A percentile compares a stretch with the other conserved stretches of the same genome.
These are phyloP conservation scores for Edaphochlamys debaryana DNA, from an alignment of 139 green algal genomes.

Conservation along the genomic window DNA sequence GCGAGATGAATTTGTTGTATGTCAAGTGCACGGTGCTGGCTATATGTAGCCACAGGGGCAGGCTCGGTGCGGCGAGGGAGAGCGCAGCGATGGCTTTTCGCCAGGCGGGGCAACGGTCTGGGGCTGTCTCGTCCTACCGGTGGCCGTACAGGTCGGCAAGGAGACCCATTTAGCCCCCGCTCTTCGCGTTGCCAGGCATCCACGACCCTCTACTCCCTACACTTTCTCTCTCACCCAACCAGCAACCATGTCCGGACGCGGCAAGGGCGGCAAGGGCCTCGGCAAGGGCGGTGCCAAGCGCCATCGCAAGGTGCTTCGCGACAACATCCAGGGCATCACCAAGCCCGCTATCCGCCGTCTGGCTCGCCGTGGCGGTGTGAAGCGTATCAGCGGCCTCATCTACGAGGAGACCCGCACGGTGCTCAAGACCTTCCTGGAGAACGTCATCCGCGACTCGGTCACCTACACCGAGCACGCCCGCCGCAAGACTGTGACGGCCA, in stretches of 20 bases:
- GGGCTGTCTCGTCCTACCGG: constrained; percentile 85
- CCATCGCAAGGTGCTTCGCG: constrained; percentile 91
- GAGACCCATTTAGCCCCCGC: no score
- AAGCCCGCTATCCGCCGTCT: constrained; percentile 90
- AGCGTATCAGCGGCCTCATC: constrained; percentile 92
- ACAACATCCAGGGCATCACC: constrained; percentile 98
- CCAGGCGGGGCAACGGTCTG: constrained; percentile 89
- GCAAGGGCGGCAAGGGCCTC: constrained; percentile 93
- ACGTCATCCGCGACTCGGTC: constrained; percentile 93
- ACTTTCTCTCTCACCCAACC: constrained; percentile 96
- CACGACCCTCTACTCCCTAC: constrained; percentile 71
- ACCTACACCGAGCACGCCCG: constrained; percentile 98
- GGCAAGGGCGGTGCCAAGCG: constrained; percentile 92
- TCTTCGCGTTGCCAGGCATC: no score
- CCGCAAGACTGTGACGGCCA: constrained; percentile 95
- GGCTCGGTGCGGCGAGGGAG: constrained; percentile 95
- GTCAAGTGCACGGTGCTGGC: no score
- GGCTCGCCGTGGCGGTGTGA: constrained; percentile 88
- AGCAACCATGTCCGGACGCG: constrained; percentile 89
- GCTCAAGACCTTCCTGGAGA: constrained; percentile 94
- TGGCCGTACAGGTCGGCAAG: no score
- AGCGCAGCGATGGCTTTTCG: constrained; percentile 93
- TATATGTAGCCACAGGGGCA: constrained; percentile 96
- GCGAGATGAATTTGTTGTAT: no score
- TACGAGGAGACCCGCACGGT: constrained; percentile 92